A percentile compares a stretch with the other conserved stretches of the same genome.
Evolutionary conservation across 192 early-diverging fungal genomes (phyloP).

Genomic region (Backusella liffmaniae): DNA sequence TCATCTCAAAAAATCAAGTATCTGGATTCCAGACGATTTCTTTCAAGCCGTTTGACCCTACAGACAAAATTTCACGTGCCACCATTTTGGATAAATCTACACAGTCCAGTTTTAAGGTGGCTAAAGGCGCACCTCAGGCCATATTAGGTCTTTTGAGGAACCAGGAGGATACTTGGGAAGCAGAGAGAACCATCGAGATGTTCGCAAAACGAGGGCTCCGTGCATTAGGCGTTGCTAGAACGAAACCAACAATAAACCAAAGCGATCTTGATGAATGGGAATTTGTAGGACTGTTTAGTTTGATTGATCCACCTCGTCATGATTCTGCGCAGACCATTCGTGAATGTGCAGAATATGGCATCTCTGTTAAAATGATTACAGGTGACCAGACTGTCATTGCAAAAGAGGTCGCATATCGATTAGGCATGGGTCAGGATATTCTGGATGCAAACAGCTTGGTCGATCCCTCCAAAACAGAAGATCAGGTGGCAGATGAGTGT

Average conservation of each 20-base stretch:
- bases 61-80: slow-evolving; percentile 66
- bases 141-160: slow-evolving; percentile 51
- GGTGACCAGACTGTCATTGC: slow-evolving; percentile 75
- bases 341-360: slow-evolving; percentile 62
- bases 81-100: slow-evolving; percentile 52
- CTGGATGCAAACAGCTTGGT: slow-evolving; percentile 60
- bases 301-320: slow-evolving; percentile 66
- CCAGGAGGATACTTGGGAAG: slow-evolving; percentile 31
- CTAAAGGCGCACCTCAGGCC: slow-evolving; percentile 79
- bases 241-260: slow-evolving; percentile 30
- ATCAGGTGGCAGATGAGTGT: slow-evolving; percentile 52
- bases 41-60: slow-evolving; percentile 79
- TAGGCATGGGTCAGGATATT: slow-evolving; percentile 67
- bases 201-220: slow-evolving; percentile 69
- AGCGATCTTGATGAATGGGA: slow-evolving; percentile 49
- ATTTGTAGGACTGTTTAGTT: slow-evolving; percentile 64
- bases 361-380: slow-evolving; percentile 80
- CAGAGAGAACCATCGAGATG: slow-evolving; percentile 47
- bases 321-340: slow-evolving; percentile 68
- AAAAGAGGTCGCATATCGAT: slow-evolving; percentile 66
- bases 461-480: slow-evolving; percentile 46
- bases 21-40: slow-evolving; percentile 64
- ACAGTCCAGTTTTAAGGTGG: slow-evolving; percentile 53
- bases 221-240: slow-evolving; percentile 72
- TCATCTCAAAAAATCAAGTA: slow-evolving; percentile 50